Evolutionary conservation across 352 stramenopile genomes (phyloP).

Genomic region (Globisporangium parvum): DNA sequence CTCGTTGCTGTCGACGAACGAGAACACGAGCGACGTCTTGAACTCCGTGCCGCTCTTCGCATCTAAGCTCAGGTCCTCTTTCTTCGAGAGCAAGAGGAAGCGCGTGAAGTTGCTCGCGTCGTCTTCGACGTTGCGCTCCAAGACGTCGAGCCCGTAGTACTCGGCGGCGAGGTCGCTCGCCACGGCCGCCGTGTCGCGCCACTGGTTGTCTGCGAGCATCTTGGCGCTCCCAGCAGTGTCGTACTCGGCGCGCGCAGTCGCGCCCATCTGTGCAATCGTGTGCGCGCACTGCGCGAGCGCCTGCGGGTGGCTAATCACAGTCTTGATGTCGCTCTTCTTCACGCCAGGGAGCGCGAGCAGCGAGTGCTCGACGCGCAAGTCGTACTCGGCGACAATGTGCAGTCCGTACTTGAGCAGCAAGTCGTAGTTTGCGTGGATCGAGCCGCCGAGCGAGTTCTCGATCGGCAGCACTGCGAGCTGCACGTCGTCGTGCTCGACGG

Average conservation of each 20-base stretch:
- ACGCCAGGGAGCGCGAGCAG: conserved; percentile 88
- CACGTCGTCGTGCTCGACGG: conserved; percentile 70
- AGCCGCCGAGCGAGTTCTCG: conserved; percentile 93
- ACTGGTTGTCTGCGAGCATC: conserved; percentile 91
- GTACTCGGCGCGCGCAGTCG: conserved; percentile 87
- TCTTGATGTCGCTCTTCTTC: conserved; percentile 89
- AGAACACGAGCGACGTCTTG: conserved; percentile 75
- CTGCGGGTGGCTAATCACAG: conserved; percentile 95
- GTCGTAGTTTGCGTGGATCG: conserved; percentile 95
- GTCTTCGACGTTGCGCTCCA: conserved; percentile 86
- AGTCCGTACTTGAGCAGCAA: conserved; percentile 66
- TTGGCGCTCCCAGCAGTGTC: conserved; percentile 97
- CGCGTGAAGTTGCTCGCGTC: conserved; percentile 93
- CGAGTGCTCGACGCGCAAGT: conserved; percentile 88
- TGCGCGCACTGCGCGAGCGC: conserved; percentile 95
- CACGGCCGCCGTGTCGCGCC: conserved; percentile 87
- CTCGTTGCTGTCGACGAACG: conserved; percentile 56
- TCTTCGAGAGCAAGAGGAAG: conserved; percentile 85
- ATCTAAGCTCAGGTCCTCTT: conserved; percentile 27
- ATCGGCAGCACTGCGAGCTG: conserved; percentile 93
- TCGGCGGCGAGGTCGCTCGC: conserved; percentile 93
- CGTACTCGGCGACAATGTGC: conserved; percentile 59
- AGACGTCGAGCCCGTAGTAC: conserved; percentile 91
- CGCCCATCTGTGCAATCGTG: conserved; percentile 87
- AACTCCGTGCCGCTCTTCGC: conserved; percentile 32